phyloP scores from a whole-genome alignment of 345 rosid genomes.

The Draba incana region DNA sequence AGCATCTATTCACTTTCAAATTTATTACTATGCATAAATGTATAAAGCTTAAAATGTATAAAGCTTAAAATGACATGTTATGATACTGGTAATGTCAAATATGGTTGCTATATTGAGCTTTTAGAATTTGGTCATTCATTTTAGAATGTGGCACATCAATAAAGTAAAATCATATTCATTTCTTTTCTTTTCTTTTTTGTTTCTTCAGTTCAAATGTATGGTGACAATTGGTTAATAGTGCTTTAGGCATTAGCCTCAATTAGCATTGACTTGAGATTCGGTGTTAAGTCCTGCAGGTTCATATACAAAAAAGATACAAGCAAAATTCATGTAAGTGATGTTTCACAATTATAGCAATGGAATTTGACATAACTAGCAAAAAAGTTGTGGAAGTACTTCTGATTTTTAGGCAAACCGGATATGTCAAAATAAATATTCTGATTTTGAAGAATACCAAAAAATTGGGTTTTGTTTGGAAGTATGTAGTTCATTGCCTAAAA shows the following conservation, averaged over 20 bases:
- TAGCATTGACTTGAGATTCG: slow-evolving; percentile 3
- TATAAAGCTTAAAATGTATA: too few relatives aligned
- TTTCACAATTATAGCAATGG: slow-evolving; percentile 31
- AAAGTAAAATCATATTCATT: slow-evolving; percentile 8
- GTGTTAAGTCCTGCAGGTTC: slow-evolving; percentile 19
- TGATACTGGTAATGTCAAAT: slow-evolving; percentile 25
- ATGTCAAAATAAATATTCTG: too few relatives aligned
- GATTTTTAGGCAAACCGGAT: background rate
- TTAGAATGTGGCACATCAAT: slow-evolving; percentile 27
- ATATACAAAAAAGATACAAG: slow-evolving; percentile 16
- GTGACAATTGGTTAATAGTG: slow-evolving; percentile 12
- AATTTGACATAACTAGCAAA: slow-evolving; percentile 12
- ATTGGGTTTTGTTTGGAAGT: background rate
- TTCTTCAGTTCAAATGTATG: slow-evolving; percentile 3
- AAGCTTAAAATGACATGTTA: slow-evolving; percentile 16
- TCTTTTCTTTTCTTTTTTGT: slow-evolving; percentile 15
- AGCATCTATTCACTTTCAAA: slow-evolving; percentile 33
- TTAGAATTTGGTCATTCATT: slow-evolving; percentile 23
- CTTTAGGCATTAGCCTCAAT: slow-evolving; percentile 24
- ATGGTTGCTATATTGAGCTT: slow-evolving; percentile 24
- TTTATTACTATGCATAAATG: too few relatives aligned
- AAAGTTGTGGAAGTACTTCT: slow-evolving; percentile 7
- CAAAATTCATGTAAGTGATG: slow-evolving; percentile 8
- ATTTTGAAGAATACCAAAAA: too few relatives aligned
- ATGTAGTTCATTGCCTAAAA: slow-evolving; percentile 28